Evolutionary conservation across 768 basidiomycete genomes (phyloP).

Genomic region (Ephemerocybe angulata): DNA sequence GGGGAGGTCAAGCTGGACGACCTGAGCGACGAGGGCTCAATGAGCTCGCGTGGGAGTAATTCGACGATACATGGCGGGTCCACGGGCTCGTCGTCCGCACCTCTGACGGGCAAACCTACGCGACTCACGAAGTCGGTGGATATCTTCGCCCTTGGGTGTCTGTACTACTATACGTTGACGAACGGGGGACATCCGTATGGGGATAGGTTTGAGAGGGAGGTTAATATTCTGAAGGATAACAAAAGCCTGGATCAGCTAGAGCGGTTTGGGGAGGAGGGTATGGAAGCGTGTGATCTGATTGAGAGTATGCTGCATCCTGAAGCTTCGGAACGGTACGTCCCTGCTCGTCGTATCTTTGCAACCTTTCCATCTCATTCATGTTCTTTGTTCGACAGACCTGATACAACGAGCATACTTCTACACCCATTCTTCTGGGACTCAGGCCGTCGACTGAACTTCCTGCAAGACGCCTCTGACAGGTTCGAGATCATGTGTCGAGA

Average conservation of each 20-base stretch:
- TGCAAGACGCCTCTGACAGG: conserved; percentile 96
- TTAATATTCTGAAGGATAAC: conserved; percentile 84
- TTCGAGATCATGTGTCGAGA: conserved; percentile 98
- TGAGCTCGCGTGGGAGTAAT: conserved; percentile 64
- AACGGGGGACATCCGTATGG: conserved; percentile 93
- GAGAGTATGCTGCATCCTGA: conserved; percentile 73
- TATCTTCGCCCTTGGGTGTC: conserved; percentile 92
- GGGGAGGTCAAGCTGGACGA: conserved; percentile 95
- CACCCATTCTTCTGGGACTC: conserved; percentile 99
- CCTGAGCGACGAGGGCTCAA: conserved; percentile 57
- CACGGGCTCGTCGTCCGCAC: conserved; percentile 20
- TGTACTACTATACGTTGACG: conserved; percentile 91
- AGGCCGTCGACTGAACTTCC: conserved; percentile 78
- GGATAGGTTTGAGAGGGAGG: conserved; percentile 87
- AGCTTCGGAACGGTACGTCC: conserved; percentile 64
- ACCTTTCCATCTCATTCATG: conserved; percentile 1
- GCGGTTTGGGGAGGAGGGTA: conserved; percentile 87
- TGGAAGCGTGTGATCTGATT: conserved; percentile 86
- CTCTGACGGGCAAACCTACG: conserved; percentile 43
- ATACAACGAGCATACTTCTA: conserved; percentile 79
- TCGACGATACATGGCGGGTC: conserved; percentile 42
- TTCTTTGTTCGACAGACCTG: conserved; percentile 55
- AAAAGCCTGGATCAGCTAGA: conserved; percentile 71
- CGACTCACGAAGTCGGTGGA: conserved; percentile 93
- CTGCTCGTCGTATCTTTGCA: conserved; percentile 5